Evolutionary conservation across 1,139 yeast genomes (phyloP), one percentile per base, ranked within the genome.

Genomic region (Saccharomyces hybrid): DNA sequence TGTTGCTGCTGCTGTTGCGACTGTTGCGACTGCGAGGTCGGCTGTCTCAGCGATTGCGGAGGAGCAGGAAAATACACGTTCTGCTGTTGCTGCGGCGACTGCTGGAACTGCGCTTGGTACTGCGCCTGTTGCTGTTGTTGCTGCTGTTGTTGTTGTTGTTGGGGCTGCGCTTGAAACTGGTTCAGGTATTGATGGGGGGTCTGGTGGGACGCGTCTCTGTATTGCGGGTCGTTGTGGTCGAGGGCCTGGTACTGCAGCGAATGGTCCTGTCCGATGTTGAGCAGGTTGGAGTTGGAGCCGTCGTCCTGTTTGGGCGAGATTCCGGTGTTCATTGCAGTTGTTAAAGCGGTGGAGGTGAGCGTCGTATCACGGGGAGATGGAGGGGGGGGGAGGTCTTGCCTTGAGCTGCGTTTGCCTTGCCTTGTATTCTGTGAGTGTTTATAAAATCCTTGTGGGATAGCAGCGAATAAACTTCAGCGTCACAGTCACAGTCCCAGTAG

Each of bases 181-280:
- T 46, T 53, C 54, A 55, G 29, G 51, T 48, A 49, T 29, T 55
- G 58, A 16, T 54, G 52, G n/a, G 53, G 52, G 26, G 51, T 44
- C 42, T 52, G 56, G 34, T 55, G 56, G 42, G 54, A 27, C 6
- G 31, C 26, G 4, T 57, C 52, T 27, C 55, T 53, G 28, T 50
- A 56, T 41, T 56, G 57, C 2, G 51, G 46, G 27, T 58, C 59
- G 42, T 57, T 47, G 26, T 53, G 53, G 27, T 61, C 61, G 19
- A 61, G 32, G 42, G 56, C 61, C 47, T 59, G 63, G 24, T 58
- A 58, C 50, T 59, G 61, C 53, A 59, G 51, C 11, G 55, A 34
- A 42, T 59, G 59, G 32, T 60, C 62, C 41, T 59, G 58, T 8
- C 56, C 54, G 24, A 58, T 38, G 16, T 55, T 55, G 48, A 61